These are phyloP conservation scores for Pyrenula aspistea DNA, from an alignment of 495 filamentous ascomycete genomes.

Conservation along the genomic window DNA sequence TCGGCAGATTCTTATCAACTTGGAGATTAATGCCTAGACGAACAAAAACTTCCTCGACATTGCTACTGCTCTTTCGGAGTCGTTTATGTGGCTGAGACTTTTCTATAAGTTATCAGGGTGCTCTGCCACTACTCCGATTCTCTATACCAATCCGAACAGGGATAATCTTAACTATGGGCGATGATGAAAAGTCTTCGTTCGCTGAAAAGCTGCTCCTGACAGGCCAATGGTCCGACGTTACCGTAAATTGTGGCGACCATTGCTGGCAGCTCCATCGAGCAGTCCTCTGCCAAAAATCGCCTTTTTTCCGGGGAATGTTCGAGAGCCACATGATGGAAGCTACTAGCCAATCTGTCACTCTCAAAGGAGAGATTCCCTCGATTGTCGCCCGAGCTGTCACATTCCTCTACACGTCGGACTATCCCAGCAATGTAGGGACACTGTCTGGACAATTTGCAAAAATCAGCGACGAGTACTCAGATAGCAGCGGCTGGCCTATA, in stretches of 20 bases:
- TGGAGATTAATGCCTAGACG: no score
- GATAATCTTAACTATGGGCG: no score
- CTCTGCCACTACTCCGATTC: no score
- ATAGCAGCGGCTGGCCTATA: background rate
- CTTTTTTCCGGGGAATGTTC: background rate
- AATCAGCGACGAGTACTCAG: background rate
- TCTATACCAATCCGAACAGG: no score
- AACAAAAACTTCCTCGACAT: no score
- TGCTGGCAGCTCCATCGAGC: background rate
- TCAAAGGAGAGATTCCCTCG: background rate
- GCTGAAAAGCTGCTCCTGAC: no score
- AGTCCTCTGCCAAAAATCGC: background rate
- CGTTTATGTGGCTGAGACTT: no score
- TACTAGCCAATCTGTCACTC: background rate
- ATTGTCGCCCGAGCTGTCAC: background rate
- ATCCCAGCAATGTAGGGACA: background rate
- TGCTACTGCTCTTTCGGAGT: no score
- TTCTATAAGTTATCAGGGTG: no score
- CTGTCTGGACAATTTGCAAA: background rate
- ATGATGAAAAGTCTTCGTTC: no score
- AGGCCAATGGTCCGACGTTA: background rate
- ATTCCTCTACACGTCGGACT: background rate
- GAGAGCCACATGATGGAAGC: background rate
- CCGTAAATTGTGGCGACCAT: background rate
- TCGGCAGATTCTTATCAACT: no score